phyloP scores from a whole-genome alignment of 148 eudicot species.

The Heliosperma pusillum region DNA sequence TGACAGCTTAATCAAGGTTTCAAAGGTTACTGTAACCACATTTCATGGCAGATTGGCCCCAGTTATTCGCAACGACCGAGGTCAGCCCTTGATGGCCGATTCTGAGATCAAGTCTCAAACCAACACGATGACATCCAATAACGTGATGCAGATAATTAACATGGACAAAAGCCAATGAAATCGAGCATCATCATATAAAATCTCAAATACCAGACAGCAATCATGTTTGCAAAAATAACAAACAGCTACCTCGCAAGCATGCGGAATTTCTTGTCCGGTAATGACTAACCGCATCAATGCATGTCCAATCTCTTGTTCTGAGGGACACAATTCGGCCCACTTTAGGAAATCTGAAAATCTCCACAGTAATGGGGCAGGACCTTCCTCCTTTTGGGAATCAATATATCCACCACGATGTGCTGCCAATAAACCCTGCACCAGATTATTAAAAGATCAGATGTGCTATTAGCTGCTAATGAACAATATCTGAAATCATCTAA shows the following conservation, averaged over 20 bases:
- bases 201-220: neutral
- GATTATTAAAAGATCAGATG: slow-evolving; percentile 20
- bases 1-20: neutral
- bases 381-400: slow-evolving; percentile 96
- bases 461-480: neutral
- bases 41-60: neutral
- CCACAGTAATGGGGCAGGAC: slow-evolving; percentile 98
- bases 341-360: slow-evolving; percentile 89
- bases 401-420: slow-evolving; percentile 99
- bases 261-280: slow-evolving; percentile 97
- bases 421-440: slow-evolving; percentile 82
- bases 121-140: neutral
- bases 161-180: neutral
- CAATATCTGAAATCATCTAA: neutral
- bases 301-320: slow-evolving; percentile 96
- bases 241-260: slow-evolving; percentile 87
- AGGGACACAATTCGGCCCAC: slow-evolving; percentile 98
- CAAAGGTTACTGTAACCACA: neutral
- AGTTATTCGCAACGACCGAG: neutral
- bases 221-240: neutral
- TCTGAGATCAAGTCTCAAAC: neutral
- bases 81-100: neutral
- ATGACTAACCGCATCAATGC: slow-evolving; percentile 93
- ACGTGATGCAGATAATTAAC: neutral
- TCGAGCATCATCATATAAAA: neutral